These are phyloP conservation scores for Ogataea neopini DNA, from an alignment of 805 yeast genomes.

Conservation along the genomic window DNA sequence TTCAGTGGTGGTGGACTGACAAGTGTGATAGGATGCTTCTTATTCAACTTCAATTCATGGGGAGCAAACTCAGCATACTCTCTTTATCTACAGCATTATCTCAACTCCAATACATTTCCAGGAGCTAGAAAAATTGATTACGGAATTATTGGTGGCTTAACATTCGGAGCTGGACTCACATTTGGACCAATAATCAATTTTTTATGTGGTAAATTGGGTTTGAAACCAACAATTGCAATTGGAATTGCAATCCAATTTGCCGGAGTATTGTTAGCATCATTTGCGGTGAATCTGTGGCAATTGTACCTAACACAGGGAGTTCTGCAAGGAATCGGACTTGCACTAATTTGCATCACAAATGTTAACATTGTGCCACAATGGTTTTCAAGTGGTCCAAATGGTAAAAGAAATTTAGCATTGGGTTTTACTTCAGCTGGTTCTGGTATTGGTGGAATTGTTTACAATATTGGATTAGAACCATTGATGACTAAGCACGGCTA, in stretches of 20 bases:
- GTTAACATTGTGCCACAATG: slow-evolving; percentile 65
- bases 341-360: slow-evolving; percentile 59
- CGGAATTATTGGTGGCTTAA: slow-evolving; percentile 68
- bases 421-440: slow-evolving; percentile 52
- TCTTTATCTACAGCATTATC: slow-evolving; percentile 58
- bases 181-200: slow-evolving; percentile 51
- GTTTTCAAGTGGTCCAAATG: slow-evolving; percentile 47
- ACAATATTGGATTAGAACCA: slow-evolving; percentile 49
- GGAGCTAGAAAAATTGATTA: slow-evolving; percentile 61
- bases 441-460: slow-evolving; percentile 54
- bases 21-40: slow-evolving; percentile 44
- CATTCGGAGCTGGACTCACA: slow-evolving; percentile 55
- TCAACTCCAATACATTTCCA: slow-evolving; percentile 48
- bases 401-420: slow-evolving; percentile 55
- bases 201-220: slow-evolving; percentile 44
- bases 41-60: slow-evolving; percentile 65
- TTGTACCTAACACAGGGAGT: slow-evolving; percentile 69
- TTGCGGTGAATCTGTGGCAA: slow-evolving; percentile 61
- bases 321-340: slow-evolving; percentile 57
- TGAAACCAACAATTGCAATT: slow-evolving; percentile 40
- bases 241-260: slow-evolving; percentile 55
- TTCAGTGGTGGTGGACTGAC: slow-evolving; percentile 68
- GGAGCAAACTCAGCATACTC: slow-evolving; percentile 73
- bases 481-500: slow-evolving; percentile 40
- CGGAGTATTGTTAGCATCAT: slow-evolving; percentile 61